phyloP scores from a whole-genome alignment of 2,329 filamentous ascomycete species.

The Beauveria pseudobassiana region DNA sequence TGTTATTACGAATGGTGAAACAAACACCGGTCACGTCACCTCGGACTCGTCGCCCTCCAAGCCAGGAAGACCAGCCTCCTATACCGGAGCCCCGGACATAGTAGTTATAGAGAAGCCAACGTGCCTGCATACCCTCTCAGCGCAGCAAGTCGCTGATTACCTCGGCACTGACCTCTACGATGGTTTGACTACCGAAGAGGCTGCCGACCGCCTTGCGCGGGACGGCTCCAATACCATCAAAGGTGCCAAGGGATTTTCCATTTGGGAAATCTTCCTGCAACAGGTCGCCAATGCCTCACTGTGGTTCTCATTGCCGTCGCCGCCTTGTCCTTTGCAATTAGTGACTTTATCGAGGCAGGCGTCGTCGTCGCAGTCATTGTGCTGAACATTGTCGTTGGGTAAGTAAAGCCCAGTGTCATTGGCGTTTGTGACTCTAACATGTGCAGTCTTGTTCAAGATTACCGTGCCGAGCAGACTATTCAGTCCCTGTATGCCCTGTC shows the following conservation, averaged over 20 bases:
- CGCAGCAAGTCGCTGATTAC: slow-evolving; percentile 25
- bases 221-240: slow-evolving; percentile 66
- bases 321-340: slow-evolving; percentile 58
- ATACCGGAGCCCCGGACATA: slow-evolving; percentile 31
- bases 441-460: slow-evolving; percentile 50
- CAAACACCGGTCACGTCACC: slow-evolving; percentile 27
- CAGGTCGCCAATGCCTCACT: slow-evolving; percentile 73
- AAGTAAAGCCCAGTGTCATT: slow-evolving; percentile 14
- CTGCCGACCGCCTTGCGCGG: slow-evolving; percentile 54
- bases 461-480: slow-evolving; percentile 54
- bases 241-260: slow-evolving; percentile 61
- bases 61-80: slow-evolving; percentile 32
- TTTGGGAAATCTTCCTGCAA: slow-evolving; percentile 69
- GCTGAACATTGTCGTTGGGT: slow-evolving; percentile 62
- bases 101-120: slow-evolving; percentile 28
- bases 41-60: slow-evolving; percentile 30
- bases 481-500: slow-evolving; percentile 52
- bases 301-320: slow-evolving; percentile 69
- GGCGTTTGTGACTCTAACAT: neutral
- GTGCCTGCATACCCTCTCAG: slow-evolving; percentile 29
- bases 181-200: slow-evolving; percentile 58
- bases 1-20: slow-evolving; percentile 33
- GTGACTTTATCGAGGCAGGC: slow-evolving; percentile 56
- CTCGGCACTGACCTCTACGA: slow-evolving; percentile 39
- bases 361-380: slow-evolving; percentile 58